Conservation (phyloP, 2,329 filamentous ascomycete species). For the Clarireedia homoeocarpa region DNA sequence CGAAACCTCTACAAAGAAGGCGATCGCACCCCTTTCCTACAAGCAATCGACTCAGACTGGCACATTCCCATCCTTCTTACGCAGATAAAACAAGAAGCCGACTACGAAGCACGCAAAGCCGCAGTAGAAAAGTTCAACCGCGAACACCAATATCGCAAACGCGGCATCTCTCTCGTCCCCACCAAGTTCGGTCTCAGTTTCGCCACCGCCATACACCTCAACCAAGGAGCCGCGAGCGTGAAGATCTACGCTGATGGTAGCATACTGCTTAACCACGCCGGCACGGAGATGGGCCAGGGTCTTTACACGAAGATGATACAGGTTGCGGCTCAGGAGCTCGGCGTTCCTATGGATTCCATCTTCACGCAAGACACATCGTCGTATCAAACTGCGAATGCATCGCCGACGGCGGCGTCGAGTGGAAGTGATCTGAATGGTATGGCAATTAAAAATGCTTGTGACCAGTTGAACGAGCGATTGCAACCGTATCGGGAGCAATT, state of each 20-base stretch:
- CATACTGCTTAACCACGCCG: constrained; percentile 84
- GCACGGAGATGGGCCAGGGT: constrained; percentile 92
- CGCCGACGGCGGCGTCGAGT: constrained; percentile 83
- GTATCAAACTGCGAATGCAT: constrained; percentile 89
- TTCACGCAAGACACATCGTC: constrained; percentile 91
- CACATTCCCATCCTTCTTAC: constrained; percentile 89
- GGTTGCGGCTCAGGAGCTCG: constrained; percentile 81
- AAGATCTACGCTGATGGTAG: constrained; percentile 96
- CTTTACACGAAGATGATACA: constrained; percentile 94
- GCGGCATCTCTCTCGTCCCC: constrained; percentile 63
- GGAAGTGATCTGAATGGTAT: constrained; percentile 96
- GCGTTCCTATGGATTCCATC: constrained; percentile 69
- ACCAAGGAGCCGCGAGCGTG: constrained; percentile 87
- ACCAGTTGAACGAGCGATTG: constrained; percentile 78
- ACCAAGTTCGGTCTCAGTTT: constrained; percentile 98
- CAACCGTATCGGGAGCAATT: constrained; percentile 76
- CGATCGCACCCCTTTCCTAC: constrained; percentile 83
- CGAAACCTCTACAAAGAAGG: constrained; percentile 78
- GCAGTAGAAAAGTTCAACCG: constrained; percentile 71
- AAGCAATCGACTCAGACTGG: constrained; percentile 72
- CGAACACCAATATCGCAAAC: constrained; percentile 86
- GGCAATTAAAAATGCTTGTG: constrained; percentile 83
- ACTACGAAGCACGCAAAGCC: constrained; percentile 59
- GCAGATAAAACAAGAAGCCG: constrained; percentile 68
- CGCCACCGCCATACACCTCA: constrained; percentile 78